Conservation (phyloP, 2,329 filamentous ascomycete species). For the Calonectria ilicicola region DNA sequence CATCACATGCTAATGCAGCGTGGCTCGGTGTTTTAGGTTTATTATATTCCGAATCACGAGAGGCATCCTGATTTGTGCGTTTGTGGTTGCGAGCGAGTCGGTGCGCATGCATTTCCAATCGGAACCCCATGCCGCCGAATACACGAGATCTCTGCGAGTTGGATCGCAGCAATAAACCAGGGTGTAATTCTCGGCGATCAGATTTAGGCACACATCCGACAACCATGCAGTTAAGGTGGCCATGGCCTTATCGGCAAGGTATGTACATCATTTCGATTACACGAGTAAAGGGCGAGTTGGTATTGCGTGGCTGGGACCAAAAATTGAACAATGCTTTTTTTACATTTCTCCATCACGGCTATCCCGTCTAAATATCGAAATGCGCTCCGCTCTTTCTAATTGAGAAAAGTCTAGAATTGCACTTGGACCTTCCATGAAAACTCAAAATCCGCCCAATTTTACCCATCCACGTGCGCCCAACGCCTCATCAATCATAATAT, state of each 20-base stretch:
- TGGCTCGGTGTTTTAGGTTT: slow-evolving; percentile 1
- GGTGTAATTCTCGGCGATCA: neutral
- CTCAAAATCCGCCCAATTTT: slow-evolving; percentile 7
- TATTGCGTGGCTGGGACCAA: neutral
- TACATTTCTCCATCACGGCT: slow-evolving; percentile 3
- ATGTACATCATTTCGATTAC: neutral
- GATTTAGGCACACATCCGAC: neutral
- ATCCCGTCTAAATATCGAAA: slow-evolving; percentile 3
- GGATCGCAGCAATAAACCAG: neutral
- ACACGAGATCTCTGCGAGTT: neutral
- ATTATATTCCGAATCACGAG: neutral
- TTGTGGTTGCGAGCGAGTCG: neutral
- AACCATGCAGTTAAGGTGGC: neutral
- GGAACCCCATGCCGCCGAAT: neutral
- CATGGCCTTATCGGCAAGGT: neutral
- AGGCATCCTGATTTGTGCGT: neutral
- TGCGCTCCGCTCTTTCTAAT: slow-evolving; percentile 3
- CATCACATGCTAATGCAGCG: neutral
- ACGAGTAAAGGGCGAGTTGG: neutral
- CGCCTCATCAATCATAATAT: slow-evolving; percentile 16
- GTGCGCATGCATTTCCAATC: neutral
- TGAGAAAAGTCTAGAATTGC: slow-evolving; percentile 4
- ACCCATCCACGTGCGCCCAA: neutral
- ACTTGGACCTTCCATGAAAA: neutral
- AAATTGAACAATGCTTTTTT: neutral